Evolutionary conservation across 73 alveolate genomes (phyloP), one percentile per base, ranked within the genome.

Genomic region (Blepharisma stoltei): DNA sequence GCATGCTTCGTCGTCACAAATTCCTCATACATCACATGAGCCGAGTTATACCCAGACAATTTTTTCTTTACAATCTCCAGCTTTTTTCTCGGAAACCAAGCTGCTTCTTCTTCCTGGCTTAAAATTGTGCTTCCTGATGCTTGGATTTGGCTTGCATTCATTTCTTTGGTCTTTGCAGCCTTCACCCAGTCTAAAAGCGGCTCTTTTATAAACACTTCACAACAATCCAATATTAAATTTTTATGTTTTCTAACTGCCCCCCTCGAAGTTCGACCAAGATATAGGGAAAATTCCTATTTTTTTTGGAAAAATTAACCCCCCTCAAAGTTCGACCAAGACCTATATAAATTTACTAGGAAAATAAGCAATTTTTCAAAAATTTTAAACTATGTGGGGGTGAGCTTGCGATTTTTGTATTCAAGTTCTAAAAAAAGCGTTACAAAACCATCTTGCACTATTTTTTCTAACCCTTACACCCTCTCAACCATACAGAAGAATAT

Each of bases 171-270:
- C 55, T 50, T 90, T 73, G 95, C 92, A 53, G 87, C 90, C 76
- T 93, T 92, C 55, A 95, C 89, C 98, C 98, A 92, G 76, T 96
- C 99, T 8, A 93, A 89, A 20, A 96, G 88, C 37, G 99, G 99
- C 78, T 96, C 99, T 70, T 93, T 91, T 9, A 94, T 95, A 77
- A 96, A 96, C 38, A 96, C 97, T 87, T 96, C 99, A 71, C 99
- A 96, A 81, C 92, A 89, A 83, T 96, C 99, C 53, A 96, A 75
- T 11, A 96, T 84, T 54, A 91, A 81, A 83, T 93, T 91, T 85
- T 96, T 90, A 67, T 93, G 90, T 68, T 92, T 84, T 89, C 94
- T 88, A n/a, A n/a, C n/a, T n/a, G n/a, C n/a, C n/a, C n/a, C n/a
- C n/a, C n/a, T n/a, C 27, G 92, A 80, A 21, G 98, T 49, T 8